A percentile compares a stretch with the other conserved stretches of the same genome.
Conservation (phyloP, 345 rosid genomes). For the Passiflora organensis region DNA sequence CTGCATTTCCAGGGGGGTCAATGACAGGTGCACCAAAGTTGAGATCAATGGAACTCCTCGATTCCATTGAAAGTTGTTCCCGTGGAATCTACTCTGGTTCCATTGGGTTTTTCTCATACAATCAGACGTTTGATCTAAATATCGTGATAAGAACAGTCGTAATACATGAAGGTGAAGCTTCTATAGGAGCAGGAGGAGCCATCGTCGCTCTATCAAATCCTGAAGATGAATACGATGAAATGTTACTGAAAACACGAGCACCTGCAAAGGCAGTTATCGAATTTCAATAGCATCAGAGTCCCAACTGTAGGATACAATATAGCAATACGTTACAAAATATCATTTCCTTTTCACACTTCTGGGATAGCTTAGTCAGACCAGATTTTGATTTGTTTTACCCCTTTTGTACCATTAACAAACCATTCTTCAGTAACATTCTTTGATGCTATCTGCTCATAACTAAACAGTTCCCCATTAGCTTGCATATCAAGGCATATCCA, state of each 20-base stretch:
- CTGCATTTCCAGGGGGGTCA: conserved; percentile 95
- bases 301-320: neutral
- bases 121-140: conserved; percentile 80
- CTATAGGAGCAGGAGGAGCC: conserved; percentile 94
- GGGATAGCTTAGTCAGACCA: no score
- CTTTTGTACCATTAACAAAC: no score
- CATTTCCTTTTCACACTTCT: no score
- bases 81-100: conserved; percentile 93
- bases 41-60: conserved; percentile 84
- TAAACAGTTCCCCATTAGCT: no score
- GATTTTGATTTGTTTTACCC: no score
- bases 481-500: no score
- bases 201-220: conserved; percentile 77
- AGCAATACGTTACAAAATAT: no score
- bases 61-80: conserved; percentile 70
- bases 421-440: no score
- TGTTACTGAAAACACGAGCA: conserved; percentile 75
- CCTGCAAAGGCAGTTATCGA: conserved; percentile 71
- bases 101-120: conserved; percentile 81
- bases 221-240: conserved; percentile 84
- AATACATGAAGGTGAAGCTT: conserved; percentile 77
- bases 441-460: no score
- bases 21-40: conserved; percentile 98
- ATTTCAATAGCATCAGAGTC: conserved; percentile 18
- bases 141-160: conserved; percentile 86